phyloP scores from a whole-genome alignment of 2,329 filamentous ascomycete species.

The Ceratocystis alfenasii region DNA sequence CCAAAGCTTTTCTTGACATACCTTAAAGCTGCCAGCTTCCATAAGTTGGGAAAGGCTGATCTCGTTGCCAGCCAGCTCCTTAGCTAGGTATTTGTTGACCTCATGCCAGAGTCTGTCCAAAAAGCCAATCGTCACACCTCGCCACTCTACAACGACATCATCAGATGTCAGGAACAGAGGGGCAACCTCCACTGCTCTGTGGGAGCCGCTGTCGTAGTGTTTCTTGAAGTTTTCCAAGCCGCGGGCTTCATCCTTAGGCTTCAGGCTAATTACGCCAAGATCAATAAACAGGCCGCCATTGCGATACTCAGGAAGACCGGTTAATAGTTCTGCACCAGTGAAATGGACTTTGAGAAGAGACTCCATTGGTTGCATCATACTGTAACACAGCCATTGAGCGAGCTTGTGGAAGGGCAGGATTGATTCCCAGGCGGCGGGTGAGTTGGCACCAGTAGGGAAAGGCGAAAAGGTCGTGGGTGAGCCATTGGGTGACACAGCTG shows the following conservation, averaged over 20 bases:
- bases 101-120: constrained; percentile 43
- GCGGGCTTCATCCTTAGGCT: constrained; percentile 54
- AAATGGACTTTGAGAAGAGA: constrained; percentile 70
- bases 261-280: constrained; percentile 67
- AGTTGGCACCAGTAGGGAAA: constrained; percentile 33
- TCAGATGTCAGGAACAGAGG: constrained; percentile 48
- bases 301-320: constrained; percentile 80
- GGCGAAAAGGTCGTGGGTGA: constrained; percentile 40
- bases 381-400: constrained; percentile 90
- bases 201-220: constrained; percentile 59
- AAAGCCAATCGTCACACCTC: constrained; percentile 50
- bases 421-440: constrained; percentile 55
- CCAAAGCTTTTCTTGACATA: constrained; percentile 33
- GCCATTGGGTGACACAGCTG: constrained; percentile 28
- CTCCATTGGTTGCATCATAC: constrained; percentile 82
- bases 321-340: constrained; percentile 67
- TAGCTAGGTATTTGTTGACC: constrained; percentile 51
- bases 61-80: constrained; percentile 54
- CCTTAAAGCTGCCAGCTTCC: constrained; percentile 97
- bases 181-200: constrained; percentile 45
- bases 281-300: constrained; percentile 84
- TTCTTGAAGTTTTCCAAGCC: constrained; percentile 52
- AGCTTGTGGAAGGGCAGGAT: constrained; percentile 90
- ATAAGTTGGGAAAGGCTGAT: constrained; percentile 78
- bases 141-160: constrained; percentile 54